Evolutionary conservation across 108 stramenopile species (phyloP).

Genomic region (Nitzschia inconspicua): DNA sequence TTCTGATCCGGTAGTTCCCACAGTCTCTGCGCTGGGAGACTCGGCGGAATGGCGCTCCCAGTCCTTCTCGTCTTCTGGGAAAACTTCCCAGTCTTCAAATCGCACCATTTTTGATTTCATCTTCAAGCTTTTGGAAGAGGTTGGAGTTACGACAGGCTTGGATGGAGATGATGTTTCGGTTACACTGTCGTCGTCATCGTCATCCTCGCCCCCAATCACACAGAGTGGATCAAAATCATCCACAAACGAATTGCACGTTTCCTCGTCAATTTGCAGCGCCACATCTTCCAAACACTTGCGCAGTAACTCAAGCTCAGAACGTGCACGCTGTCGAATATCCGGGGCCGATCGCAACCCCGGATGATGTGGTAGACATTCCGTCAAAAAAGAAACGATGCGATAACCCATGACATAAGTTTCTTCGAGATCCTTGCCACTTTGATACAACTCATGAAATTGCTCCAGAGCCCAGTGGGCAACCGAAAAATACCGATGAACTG

Average conservation of each 20-base stretch:
- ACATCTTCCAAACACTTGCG: constrained; percentile 36
- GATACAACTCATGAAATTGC: constrained; percentile 39
- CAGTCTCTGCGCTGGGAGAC: constrained; percentile 9
- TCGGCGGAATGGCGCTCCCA: not conserved
- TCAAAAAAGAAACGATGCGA: constrained; percentile 42
- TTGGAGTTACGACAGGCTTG: not conserved
- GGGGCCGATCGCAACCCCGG: constrained; percentile 17
- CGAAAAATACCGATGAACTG: constrained; percentile 36
- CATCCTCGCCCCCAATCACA: not conserved
- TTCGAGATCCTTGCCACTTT: constrained; percentile 24
- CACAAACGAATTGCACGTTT: constrained; percentile 34
- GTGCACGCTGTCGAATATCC: constrained; percentile 10
- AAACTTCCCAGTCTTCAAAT: constrained; percentile 1
- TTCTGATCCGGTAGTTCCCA: constrained; percentile 6
- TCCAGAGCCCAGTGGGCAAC: constrained; percentile 40
- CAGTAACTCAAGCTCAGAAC: constrained; percentile 23
- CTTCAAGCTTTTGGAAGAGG: not conserved
- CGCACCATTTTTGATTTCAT: not conserved
- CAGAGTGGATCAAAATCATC: constrained; percentile 39
- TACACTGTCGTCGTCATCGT: constrained; percentile 7
- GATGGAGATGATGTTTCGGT: not conserved
- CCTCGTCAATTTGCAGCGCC: constrained; percentile 46
- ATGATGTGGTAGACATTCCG: constrained; percentile 43
- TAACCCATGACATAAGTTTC: constrained; percentile 52
- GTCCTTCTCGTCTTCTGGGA: not conserved